A percentile compares a stretch with the other conserved stretches of the same genome.
Evolutionary conservation across 495 filamentous ascomycete genomes (phyloP).

Genomic region (Penicillium parvum): DNA sequence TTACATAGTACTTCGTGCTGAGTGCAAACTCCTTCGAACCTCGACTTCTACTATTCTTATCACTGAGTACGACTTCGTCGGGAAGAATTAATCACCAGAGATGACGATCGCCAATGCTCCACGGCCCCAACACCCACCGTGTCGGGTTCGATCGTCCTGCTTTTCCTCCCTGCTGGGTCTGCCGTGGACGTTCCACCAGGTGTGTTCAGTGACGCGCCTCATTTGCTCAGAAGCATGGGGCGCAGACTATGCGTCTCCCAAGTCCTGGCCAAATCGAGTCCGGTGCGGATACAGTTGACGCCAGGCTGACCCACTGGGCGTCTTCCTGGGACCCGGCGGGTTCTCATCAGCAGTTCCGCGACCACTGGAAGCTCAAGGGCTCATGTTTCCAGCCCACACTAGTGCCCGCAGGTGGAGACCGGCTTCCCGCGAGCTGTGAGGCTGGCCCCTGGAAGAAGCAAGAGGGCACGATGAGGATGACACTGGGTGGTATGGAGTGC

Average conservation of each 20-base stretch:
- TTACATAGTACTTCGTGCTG: no score
- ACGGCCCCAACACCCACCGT: constrained; percentile 19
- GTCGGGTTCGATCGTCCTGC: constrained; percentile 22
- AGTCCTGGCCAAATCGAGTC: constrained; percentile 18
- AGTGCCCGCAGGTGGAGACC: constrained; percentile 16
- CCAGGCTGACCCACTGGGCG: constrained; percentile 7
- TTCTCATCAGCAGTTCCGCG: constrained; percentile 17
- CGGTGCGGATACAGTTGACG: constrained; percentile 13
- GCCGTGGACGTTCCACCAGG: constrained; percentile 1
- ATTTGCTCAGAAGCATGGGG: constrained; percentile 7
- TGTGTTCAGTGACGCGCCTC: constrained; percentile 2
- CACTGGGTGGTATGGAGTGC: no score
- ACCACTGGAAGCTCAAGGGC: constrained; percentile 12
- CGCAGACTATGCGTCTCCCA: not conserved
- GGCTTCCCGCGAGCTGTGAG: constrained; percentile 1
- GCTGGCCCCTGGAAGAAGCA: not conserved
- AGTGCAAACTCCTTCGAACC: no score
- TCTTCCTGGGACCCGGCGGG: constrained; percentile 10
- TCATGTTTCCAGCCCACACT: constrained; percentile 15
- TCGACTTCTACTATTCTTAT: no score
- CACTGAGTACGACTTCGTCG: no score
- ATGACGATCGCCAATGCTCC: constrained; percentile 22
- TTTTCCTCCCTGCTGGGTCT: constrained; percentile 21
- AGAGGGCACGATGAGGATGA: no score
- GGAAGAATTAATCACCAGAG: not conserved